Conservation (phyloP, 257 asterid genomes). For the Penstemon barbatus region DNA sequence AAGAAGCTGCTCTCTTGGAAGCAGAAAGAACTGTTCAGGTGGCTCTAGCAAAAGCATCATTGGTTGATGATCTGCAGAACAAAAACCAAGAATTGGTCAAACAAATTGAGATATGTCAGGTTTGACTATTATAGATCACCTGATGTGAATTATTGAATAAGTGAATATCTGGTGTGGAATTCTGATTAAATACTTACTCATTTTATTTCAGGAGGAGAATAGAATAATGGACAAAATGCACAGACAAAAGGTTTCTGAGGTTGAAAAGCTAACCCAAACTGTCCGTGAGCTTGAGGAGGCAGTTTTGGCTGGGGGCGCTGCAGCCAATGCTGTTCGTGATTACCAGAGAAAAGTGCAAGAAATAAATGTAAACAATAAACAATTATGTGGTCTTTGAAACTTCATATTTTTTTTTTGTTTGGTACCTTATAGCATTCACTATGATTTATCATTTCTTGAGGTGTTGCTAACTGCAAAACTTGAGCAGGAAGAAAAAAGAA, state of each 20-base stretch:
- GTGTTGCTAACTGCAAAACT: constrained; percentile 35
- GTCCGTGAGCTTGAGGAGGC: constrained; percentile 92
- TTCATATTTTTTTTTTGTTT: constrained; percentile 3
- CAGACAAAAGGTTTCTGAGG: constrained; percentile 85
- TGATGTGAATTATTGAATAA: constrained; percentile 9
- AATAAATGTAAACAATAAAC: constrained; percentile 50
- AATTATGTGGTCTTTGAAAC: not conserved
- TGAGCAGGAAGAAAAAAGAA: constrained; percentile 83
- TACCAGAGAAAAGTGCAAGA: constrained; percentile 83
- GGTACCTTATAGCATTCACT: not conserved
- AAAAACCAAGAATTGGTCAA: constrained; percentile 80
- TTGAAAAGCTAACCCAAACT: constrained; percentile 81
- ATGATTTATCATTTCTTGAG: constrained; percentile 21
- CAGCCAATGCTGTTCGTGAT: constrained; percentile 91
- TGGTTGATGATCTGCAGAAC: constrained; percentile 91
- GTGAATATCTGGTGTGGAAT: constrained; percentile 25
- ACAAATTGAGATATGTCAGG: constrained; percentile 96
- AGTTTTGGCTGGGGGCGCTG: constrained; percentile 93
- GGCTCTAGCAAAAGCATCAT: constrained; percentile 86
- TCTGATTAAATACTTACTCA: constrained; percentile 25
- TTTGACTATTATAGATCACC: constrained; percentile 34
- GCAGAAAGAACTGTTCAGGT: constrained; percentile 78
- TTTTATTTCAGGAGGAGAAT: constrained; percentile 73
- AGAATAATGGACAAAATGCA: constrained; percentile 86
- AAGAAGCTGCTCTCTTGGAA: constrained; percentile 92